Evolutionary conservation across 2,329 filamentous ascomycete species (phyloP), one percentile per base, ranked within the genome.

Genomic region (Pseudogymnoascus sp.): DNA sequence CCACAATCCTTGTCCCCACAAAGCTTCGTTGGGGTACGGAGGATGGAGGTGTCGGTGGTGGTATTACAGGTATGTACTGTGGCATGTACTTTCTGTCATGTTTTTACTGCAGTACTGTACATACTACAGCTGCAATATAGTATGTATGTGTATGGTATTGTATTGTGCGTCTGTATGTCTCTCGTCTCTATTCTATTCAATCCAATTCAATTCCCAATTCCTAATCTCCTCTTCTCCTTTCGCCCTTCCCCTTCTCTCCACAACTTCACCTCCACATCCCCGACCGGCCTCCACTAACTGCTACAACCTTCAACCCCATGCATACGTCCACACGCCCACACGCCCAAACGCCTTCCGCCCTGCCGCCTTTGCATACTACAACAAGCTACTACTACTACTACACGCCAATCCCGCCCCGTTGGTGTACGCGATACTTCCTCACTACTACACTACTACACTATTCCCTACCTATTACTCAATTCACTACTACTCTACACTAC

Each of bases 321-420:
- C 40, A 44, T 44, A 44, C 40, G 40, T 16, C 40, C 4, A 44
- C 14, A 16, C n/a, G 33, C 33, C 26, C 50, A 35, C 16, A 16
- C 47, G 10, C 44, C 42, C 14, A 47, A 19, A 14, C 42, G 24
- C 3, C 42, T 13, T 50, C 19, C 42, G 19, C 50, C 24, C 24
- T 24, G 24, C 24, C 14, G 50, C 50, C 50, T 14, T 13, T 31
- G 31, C 7, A 33, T 31, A 56, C 50, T 31, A 31, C 21, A 24
- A 56, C 50, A 56, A 56, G 50, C 50, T 31, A 56, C 50, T 56
- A 33, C 50, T 56, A 56, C 50, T 56, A 56, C 50, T 56, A 56
- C 50, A 29, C 24, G 26, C 24, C 26, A 19, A 29, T 29, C 50
- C 50, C 50, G 24, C n/a, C 24, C 50, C 79, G 61, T 75, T 79